Conservation (phyloP, 345 rosid genomes). For the Rhizophora apiculata region DNA sequence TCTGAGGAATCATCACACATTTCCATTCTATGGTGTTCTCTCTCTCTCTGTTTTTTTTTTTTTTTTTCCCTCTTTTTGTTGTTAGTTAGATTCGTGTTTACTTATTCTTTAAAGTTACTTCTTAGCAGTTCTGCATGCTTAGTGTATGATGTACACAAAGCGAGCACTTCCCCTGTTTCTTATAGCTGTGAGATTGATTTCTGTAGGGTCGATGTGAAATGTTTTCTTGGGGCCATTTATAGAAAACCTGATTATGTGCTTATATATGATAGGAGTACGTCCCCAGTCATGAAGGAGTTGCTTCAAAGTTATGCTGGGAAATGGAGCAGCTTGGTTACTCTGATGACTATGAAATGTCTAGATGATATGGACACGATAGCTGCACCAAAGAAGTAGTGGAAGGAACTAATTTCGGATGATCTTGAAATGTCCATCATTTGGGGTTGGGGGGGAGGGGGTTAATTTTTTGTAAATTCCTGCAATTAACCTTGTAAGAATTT, state of each 20-base stretch:
- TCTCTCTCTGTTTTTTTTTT: too few species aligned
- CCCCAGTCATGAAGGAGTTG: conserved; percentile 80
- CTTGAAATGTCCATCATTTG: conserved; percentile 20
- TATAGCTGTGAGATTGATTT: background rate
- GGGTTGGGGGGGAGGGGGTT: conserved; percentile 12
- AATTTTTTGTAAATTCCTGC: conserved; percentile 42
- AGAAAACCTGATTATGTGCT: conserved; percentile 1
- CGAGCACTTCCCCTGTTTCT: background rate
- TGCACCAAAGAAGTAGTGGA: conserved; percentile 11
- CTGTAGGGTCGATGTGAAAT: background rate
- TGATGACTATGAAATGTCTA: conserved; percentile 45
- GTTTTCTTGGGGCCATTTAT: background rate
- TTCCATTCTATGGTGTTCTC: background rate
- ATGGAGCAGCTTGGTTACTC: conserved; percentile 68
- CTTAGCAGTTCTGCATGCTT: too few species aligned
- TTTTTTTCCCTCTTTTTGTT: too few species aligned
- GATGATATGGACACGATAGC: conserved; percentile 22
- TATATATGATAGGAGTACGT: conserved; percentile 60
- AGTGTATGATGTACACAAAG: too few species aligned
- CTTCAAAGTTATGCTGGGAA: conserved; percentile 88
- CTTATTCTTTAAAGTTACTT: too few species aligned
- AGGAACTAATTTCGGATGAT: conserved; percentile 24
- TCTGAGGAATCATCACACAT: too few species aligned
- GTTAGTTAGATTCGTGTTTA: too few species aligned
- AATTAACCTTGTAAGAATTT: conserved; percentile 26